These are phyloP conservation scores for Pestalotiopsis sp. DNA, from an alignment of 2,329 filamentous ascomycete genomes.

Conservation along the genomic window DNA sequence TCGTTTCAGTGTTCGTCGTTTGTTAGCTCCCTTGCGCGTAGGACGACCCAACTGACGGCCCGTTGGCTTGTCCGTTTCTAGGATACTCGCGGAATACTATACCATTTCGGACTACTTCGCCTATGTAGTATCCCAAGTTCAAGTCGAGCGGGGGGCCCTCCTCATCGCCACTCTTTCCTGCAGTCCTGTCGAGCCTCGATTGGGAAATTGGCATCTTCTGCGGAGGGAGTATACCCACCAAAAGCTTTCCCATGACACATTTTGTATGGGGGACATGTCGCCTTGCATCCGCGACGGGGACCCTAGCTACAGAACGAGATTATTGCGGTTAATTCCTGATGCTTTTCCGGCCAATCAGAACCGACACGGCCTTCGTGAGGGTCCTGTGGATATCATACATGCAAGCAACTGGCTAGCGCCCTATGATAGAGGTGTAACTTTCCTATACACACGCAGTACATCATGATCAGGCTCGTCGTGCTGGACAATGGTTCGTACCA, in stretches of 20 bases:
- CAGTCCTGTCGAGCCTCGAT: not conserved
- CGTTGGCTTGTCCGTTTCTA: not conserved
- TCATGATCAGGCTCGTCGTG: not conserved
- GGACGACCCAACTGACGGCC: not conserved
- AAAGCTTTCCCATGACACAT: not conserved
- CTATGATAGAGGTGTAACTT: not conserved
- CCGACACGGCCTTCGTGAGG: not conserved
- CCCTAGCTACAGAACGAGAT: not conserved
- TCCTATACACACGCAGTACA: not conserved
- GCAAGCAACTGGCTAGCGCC: not conserved
- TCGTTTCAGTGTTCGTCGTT: not conserved
- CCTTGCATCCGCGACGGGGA: not conserved
- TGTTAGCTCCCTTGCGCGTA: not conserved
- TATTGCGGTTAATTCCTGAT: not conserved
- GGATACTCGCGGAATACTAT: not conserved
- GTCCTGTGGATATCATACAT: not conserved
- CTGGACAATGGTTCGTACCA: not conserved
- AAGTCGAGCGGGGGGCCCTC: not conserved
- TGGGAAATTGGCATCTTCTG: not conserved
- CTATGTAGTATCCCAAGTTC: not conserved
- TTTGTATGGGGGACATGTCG: not conserved
- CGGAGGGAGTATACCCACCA: not conserved
- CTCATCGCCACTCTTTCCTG: not conserved
- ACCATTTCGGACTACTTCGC: not conserved
- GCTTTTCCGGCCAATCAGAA: not conserved